These are phyloP conservation scores for Penicillium silybi DNA, from an alignment of 495 filamentous ascomycete species.

Conservation along the genomic window DNA sequence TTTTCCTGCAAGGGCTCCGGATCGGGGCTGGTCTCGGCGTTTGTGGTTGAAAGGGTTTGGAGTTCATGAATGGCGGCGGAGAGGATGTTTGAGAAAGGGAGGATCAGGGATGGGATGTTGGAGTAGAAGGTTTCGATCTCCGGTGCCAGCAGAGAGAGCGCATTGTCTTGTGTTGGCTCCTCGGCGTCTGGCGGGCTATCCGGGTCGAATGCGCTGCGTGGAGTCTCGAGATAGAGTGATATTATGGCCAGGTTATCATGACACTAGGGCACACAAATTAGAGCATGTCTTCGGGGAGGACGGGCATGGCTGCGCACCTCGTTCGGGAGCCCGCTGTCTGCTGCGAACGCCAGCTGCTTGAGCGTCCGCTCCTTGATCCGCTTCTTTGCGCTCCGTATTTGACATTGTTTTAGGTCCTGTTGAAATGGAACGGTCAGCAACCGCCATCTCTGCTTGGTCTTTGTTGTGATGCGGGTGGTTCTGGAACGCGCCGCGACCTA, in stretches of 20 bases:
- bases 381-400: constrained; percentile 31
- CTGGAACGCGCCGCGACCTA: constrained; percentile 24
- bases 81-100: constrained; percentile 25
- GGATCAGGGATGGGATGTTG: constrained; percentile 26
- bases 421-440: background rate
- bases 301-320: constrained; percentile 21
- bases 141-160: constrained; percentile 31
- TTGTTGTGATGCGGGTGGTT: background rate
- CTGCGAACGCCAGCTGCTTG: constrained; percentile 31
- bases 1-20: background rate
- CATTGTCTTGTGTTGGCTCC: constrained; percentile 14
- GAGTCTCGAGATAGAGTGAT: constrained; percentile 37
- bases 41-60: constrained; percentile 19
- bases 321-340: constrained; percentile 30
- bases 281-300: background rate
- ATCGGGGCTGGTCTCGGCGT: background rate
- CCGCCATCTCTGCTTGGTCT: background rate
- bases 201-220: constrained; percentile 20
- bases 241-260: constrained; percentile 37
- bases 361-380: constrained; percentile 35
- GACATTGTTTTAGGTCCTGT: constrained; percentile 40
- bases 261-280: constrained; percentile 14
- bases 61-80: constrained; percentile 25
- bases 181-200: constrained; percentile 12
- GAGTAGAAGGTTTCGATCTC: constrained; percentile 39